A percentile compares a stretch with the other conserved stretches of the same genome.
Evolutionary conservation across 192 early-diverging fungal genomes (phyloP).

Genomic region (Radiomyces spectabilis): DNA sequence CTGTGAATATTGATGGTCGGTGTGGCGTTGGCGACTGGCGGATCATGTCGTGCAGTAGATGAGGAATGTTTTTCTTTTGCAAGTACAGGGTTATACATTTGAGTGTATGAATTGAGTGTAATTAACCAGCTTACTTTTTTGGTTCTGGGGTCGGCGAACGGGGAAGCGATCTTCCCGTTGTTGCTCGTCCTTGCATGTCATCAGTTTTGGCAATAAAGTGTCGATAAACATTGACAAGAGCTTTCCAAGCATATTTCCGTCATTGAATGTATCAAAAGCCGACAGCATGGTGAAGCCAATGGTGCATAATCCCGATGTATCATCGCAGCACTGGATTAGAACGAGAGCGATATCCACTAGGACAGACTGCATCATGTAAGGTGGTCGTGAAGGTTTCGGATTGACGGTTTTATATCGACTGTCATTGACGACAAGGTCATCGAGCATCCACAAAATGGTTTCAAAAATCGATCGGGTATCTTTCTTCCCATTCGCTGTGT

Average conservation of each 20-base stretch:
- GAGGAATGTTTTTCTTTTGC: background rate
- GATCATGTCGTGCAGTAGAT: background rate
- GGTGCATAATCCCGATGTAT: conserved; percentile 35
- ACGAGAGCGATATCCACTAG: conserved; percentile 39
- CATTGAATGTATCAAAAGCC: conserved; percentile 41
- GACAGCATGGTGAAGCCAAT: conserved; percentile 45
- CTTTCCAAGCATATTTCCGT: conserved; percentile 27
- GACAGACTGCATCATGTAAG: conserved; percentile 39
- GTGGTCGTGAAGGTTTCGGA: conserved; percentile 43
- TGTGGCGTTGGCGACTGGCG: background rate
- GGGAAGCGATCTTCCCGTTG: background rate
- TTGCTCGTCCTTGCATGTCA: conserved; percentile 13
- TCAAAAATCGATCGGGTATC: conserved; percentile 3
- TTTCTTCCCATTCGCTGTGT: conserved; percentile 1
- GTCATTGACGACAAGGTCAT: conserved; percentile 48
- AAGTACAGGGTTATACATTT: background rate
- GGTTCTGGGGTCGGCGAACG: background rate
- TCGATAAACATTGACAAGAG: conserved; percentile 35
- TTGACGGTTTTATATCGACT: conserved; percentile 38
- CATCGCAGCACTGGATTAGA: conserved; percentile 23
- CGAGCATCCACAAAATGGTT: conserved; percentile 32
- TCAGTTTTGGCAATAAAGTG: conserved; percentile 38
- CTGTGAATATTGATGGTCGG: conserved; percentile 28
- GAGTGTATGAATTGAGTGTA: background rate
- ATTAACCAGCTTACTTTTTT: background rate